These are phyloP conservation scores for Porphyridium purpureum DNA, from an alignment of 23 red algal genomes.

Conservation along the genomic window DNA sequence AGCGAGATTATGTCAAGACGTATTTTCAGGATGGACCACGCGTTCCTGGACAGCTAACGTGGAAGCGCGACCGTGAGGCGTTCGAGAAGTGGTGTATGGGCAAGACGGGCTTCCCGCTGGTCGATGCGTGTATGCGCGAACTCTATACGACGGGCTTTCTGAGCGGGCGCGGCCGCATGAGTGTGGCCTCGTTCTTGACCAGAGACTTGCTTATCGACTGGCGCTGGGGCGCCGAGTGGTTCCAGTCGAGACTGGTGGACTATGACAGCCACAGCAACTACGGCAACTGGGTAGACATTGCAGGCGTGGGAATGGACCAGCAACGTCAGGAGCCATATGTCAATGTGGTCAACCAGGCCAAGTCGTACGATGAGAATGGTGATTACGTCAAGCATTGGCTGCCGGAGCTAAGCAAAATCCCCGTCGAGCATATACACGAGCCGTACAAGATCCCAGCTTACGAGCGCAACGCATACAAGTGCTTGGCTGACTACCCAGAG, in stretches of 20 bases:
- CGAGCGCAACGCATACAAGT: neutral
- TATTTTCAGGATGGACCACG: no score
- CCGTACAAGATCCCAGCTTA: neutral
- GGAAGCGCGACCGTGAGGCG: no score
- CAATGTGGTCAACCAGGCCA: conserved; percentile 68
- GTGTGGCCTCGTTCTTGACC: conserved; percentile 3
- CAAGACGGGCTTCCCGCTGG: conserved; percentile 3
- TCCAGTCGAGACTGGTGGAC: conserved; percentile 6
- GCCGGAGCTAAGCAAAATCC: conserved; percentile 48
- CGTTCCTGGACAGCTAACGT: no score
- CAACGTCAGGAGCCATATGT: conserved; percentile 49
- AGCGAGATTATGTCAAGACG: no score
- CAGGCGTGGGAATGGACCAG: conserved; percentile 64
- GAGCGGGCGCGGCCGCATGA: conserved; percentile 1
- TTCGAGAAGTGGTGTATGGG: neutral
- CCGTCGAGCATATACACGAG: conserved; percentile 2
- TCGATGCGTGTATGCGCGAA: conserved; percentile 12
- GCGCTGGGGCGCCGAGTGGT: conserved; percentile 7
- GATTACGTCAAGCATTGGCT: conserved; percentile 49
- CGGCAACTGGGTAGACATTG: conserved; percentile 77
- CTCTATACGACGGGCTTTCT: conserved; percentile 3
- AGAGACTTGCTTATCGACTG: conserved; percentile 1
- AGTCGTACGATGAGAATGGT: conserved; percentile 49
- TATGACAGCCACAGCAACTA: conserved; percentile 45
- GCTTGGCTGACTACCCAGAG: no score